phyloP scores from a whole-genome alignment of 208 protist species.

The Strigomonas culicis region DNA sequence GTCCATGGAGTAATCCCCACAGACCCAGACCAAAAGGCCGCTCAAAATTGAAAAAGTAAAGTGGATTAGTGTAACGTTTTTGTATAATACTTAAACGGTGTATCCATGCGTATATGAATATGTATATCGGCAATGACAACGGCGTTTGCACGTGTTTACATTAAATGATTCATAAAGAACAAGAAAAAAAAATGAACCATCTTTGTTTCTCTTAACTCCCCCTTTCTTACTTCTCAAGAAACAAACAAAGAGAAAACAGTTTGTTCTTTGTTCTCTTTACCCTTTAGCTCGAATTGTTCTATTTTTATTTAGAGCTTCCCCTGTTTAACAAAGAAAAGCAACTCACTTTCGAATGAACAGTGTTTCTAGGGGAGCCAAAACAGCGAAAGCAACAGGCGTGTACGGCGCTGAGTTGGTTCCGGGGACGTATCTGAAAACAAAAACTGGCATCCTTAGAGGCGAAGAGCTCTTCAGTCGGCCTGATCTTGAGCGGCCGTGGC shows the following conservation, averaged over 20 bases:
- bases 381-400: slow-evolving; percentile 48
- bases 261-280: slow-evolving; percentile 9
- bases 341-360: neutral
- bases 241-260: neutral
- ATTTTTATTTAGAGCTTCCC: slow-evolving; percentile 1
- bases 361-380: neutral
- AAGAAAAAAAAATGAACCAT: neutral
- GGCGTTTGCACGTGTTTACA: neutral
- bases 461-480: slow-evolving; percentile 86
- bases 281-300: slow-evolving; percentile 16
- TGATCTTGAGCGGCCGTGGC: slow-evolving; percentile 87
- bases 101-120: slow-evolving; percentile 9
- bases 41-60: slow-evolving; percentile 85
- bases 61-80: neutral
- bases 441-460: slow-evolving; percentile 68
- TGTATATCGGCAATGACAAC: slow-evolving; percentile 15
- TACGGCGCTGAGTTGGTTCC: slow-evolving; percentile 67
- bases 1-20: slow-evolving; percentile 77
- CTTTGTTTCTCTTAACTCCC: neutral
- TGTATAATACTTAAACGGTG: neutral
- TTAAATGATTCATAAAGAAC: neutral
- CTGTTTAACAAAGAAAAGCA: slow-evolving; percentile 16
- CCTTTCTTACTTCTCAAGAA: slow-evolving; percentile 10
- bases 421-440: slow-evolving; percentile 64
- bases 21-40: slow-evolving; percentile 79